phyloP scores from a whole-genome alignment of 345 rosid species.

The Eucalyptus dawsonii region DNA sequence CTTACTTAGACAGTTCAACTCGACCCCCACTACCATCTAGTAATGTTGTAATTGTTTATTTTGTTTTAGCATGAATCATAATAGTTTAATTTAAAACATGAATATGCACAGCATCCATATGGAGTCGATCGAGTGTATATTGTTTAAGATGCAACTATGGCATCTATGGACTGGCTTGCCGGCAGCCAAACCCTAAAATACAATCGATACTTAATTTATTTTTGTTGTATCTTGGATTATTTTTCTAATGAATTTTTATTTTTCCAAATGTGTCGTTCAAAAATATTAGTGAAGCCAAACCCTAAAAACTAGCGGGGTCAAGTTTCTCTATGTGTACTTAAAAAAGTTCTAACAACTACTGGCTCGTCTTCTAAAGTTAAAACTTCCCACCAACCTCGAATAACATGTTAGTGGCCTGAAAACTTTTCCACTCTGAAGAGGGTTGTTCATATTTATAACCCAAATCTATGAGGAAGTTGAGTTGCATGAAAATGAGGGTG shows the following conservation, averaged over 20 bases:
- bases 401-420: background rate
- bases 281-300: background rate
- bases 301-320: background rate
- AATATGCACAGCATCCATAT: background rate
- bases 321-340: background rate
- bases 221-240: background rate
- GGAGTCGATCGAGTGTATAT: background rate
- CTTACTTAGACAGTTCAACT: background rate
- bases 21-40: background rate
- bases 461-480: background rate
- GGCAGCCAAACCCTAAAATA: background rate
- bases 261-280: background rate
- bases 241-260: background rate
- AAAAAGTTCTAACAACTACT: background rate
- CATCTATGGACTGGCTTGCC: background rate
- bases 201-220: background rate
- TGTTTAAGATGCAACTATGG: background rate
- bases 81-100: background rate
- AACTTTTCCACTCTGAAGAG: background rate
- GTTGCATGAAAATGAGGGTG: background rate
- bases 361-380: background rate
- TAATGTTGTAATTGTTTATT: background rate
- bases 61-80: background rate
- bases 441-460: background rate
- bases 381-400: background rate